Evolutionary conservation across 768 basidiomycete genomes (phyloP).

Genomic region (Tremella fuciformis): DNA sequence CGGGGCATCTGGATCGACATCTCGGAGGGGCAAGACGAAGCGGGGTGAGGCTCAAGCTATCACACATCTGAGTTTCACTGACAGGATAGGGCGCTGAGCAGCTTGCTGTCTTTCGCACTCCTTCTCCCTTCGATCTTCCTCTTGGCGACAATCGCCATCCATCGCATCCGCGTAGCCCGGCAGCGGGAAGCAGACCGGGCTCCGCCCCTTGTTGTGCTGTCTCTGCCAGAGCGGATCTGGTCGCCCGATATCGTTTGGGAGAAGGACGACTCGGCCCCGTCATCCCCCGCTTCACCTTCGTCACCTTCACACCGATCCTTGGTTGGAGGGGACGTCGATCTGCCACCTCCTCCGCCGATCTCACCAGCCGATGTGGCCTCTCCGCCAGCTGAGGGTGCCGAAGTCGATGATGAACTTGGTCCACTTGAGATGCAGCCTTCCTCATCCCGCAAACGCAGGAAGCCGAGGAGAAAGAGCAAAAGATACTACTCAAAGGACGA

Average conservation of each 20-base stretch:
- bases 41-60: constrained; percentile 28
- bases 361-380: constrained; percentile 22
- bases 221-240: constrained; percentile 50
- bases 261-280: constrained; percentile 40
- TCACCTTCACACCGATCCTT: neutral
- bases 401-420: constrained; percentile 3
- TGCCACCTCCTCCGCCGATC: constrained; percentile 32
- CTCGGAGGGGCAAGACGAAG: constrained; percentile 37
- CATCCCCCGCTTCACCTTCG: neutral
- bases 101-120: constrained; percentile 65
- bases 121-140: constrained; percentile 86
- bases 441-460: constrained; percentile 7
- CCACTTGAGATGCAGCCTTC: neutral
- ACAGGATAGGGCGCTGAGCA: constrained; percentile 48
- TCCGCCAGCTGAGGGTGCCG: constrained; percentile 10
- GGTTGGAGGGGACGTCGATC: neutral
- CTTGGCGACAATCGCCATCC: constrained; percentile 80
- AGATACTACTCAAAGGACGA: constrained; percentile 78
- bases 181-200: constrained; percentile 57
- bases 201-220: constrained; percentile 44
- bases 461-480: constrained; percentile 14
- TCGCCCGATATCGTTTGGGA: constrained; percentile 52
- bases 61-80: constrained; percentile 6
- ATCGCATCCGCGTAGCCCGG: constrained; percentile 67
- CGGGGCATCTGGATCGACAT: constrained; percentile 47